These are phyloP conservation scores for Crucibulum laeve DNA, from an alignment of 768 basidiomycete genomes.

Conservation along the genomic window DNA sequence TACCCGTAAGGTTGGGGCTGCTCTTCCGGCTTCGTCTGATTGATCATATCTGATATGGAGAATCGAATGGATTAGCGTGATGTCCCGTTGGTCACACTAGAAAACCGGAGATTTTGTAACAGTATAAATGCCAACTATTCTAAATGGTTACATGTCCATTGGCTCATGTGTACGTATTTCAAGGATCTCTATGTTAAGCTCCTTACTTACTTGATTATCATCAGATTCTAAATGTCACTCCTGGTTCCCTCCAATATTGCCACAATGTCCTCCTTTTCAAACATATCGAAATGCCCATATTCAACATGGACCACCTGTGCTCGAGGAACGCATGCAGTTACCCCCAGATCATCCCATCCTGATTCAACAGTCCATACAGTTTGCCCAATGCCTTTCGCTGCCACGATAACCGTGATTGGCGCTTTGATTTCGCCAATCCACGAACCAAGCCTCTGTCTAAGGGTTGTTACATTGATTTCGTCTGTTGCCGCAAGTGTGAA, in stretches of 20 bases:
- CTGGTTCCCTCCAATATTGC: neutral
- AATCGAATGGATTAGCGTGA: no score
- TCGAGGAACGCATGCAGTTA: neutral
- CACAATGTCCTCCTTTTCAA: neutral
- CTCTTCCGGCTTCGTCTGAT: no score
- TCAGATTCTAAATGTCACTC: no score
- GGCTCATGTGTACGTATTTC: no score
- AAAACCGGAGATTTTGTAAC: no score
- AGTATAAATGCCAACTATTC: no score
- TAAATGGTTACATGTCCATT: no score
- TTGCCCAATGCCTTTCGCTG: neutral
- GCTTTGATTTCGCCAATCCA: neutral
- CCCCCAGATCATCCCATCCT: neutral
- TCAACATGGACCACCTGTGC: neutral
- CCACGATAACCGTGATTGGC: neutral
- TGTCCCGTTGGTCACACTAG: no score
- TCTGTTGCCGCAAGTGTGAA: no score
- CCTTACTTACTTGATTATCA: no score
- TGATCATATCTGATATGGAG: no score
- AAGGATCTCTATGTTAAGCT: no score
- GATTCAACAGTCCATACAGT: neutral
- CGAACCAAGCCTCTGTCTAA: neutral
- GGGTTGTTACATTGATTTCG: neutral
- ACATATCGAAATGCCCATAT: neutral
- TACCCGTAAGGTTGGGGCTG: conserved; percentile 37